Base-by-base conservation (phyloP, 2,329 filamentous ascomycete species). In the Xylaria sp. region DNA sequence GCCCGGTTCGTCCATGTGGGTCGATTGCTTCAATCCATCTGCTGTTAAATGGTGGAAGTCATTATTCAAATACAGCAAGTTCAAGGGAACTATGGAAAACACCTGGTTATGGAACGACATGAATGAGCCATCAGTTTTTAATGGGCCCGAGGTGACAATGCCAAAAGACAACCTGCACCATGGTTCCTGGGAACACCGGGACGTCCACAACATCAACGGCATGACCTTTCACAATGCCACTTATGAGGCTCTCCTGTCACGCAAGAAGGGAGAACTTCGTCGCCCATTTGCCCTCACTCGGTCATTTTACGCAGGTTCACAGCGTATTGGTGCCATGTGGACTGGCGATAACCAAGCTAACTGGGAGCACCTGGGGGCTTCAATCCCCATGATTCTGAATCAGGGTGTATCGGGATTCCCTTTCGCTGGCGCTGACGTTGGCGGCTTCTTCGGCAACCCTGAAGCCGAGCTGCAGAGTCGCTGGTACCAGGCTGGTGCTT, bases 101-200 rank as follows among this genome's bases (percentile, higher is more conserved):
- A 91, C 93, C 0, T 98, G 94, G 81, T 89, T 99, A 76, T 99
- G 96, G 96, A 99, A 99, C 80, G 96, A 99, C 80, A 99, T 99
- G 96, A 98, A 98, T 79, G 96, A 99, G 83, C 96, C 96, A 0
- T 98, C 96, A 0, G 96, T 99, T 1, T 99, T 99, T 85, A 98
- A 98, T 79, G 96, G 96, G 0, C 96, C 96, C 0, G 96, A 99
- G 81, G 97, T 94, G 2, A 98, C 95, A 5, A 98, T 98, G 94
- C 96, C 96, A 70, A 98, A 98, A 82, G 96, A 99, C 84, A 99
- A 99, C 79, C 82, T 99, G 37, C 96, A 99, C 79, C 84, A 92
- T 77, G 94, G 89, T 62, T 89, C 92, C 77, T 99, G 96, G 96
- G 96, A 99, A 81, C 96, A 99, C 80, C 92, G 96, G 72, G 96